Evolutionary conservation across 116 monocot genomes (phyloP).

Genomic region (Dioscorea cayenensis): DNA sequence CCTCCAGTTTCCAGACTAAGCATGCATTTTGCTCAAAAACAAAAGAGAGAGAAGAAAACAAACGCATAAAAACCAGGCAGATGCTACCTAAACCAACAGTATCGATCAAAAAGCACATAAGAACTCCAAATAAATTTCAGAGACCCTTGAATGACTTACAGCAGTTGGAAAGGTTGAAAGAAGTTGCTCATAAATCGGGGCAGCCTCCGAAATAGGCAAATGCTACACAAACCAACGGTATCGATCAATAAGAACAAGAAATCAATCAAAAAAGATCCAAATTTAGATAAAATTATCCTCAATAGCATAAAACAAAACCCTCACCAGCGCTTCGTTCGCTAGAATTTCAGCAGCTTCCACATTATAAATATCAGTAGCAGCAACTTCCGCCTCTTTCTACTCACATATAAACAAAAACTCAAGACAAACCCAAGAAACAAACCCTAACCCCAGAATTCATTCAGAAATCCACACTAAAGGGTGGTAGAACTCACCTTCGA

Average conservation of each 20-base stretch:
- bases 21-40: no score
- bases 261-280: background rate
- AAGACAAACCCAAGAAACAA: background rate
- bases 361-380: constrained; percentile 41
- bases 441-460: background rate
- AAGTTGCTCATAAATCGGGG: constrained; percentile 86
- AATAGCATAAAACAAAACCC: background rate
- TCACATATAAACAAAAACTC: background rate
- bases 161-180: constrained; percentile 78
- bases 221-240: constrained; percentile 27
- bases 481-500: no score
- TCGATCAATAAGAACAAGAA: background rate
- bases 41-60: background rate
- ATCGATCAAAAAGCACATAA: background rate
- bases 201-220: constrained; percentile 63
- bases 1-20: no score
- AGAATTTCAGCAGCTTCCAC: constrained; percentile 82
- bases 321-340: constrained; percentile 72
- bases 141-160: constrained; percentile 29
- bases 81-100: no score
- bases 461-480: no score
- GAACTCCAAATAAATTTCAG: background rate
- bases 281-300: background rate
- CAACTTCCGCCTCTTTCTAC: constrained; percentile 4
- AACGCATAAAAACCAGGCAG: background rate